A percentile compares a stretch with the other conserved stretches of the same genome.
Conservation (phyloP, 176 grass and related monocot species). For the Ensete glaucum region DNA sequence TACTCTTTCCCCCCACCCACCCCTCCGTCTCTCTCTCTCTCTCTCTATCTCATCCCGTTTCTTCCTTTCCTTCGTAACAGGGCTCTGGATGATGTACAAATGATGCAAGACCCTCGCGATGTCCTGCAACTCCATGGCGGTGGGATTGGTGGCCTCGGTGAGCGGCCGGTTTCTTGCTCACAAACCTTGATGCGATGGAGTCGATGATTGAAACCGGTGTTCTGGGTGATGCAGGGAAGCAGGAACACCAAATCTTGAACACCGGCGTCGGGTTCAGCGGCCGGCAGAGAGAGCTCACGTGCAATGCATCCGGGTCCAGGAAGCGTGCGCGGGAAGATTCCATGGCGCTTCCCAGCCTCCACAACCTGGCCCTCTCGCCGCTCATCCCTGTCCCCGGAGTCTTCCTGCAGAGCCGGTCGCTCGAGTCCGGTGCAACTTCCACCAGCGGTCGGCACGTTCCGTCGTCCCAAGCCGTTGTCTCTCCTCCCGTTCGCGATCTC, state of each 20-base stretch:
- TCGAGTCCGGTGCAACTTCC: slow-evolving; percentile 21
- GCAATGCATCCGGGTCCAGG: slow-evolving; percentile 7
- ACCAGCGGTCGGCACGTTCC: slow-evolving; percentile 23
- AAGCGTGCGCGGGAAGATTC: slow-evolving; percentile 15
- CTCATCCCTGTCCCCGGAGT: not conserved
- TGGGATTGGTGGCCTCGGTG: slow-evolving; percentile 1
- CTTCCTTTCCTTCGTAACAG: not conserved
- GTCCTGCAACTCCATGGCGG: not conserved
- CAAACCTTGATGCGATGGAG: too few relatives aligned
- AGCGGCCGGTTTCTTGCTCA: too few relatives aligned
- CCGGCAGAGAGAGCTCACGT: slow-evolving; percentile 42
- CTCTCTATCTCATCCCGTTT: not conserved
- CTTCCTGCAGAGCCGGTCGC: not conserved
- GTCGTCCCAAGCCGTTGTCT: not conserved
- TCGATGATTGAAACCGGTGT: not conserved
- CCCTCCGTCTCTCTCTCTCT: not conserved
- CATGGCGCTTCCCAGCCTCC: not conserved
- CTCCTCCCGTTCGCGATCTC: slow-evolving; percentile 17
- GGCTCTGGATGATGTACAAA: not conserved
- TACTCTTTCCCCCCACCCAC: too few relatives aligned
- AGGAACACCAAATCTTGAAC: not conserved
- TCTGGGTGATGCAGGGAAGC: slow-evolving; percentile 1
- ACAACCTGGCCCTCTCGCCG: not conserved
- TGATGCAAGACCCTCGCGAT: slow-evolving; percentile 8
- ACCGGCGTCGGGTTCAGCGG: slow-evolving; percentile 24